These are phyloP conservation scores for Phlyctochytrium planicorne DNA, from an alignment of 192 early-diverging fungal species.

Conservation along the genomic window DNA sequence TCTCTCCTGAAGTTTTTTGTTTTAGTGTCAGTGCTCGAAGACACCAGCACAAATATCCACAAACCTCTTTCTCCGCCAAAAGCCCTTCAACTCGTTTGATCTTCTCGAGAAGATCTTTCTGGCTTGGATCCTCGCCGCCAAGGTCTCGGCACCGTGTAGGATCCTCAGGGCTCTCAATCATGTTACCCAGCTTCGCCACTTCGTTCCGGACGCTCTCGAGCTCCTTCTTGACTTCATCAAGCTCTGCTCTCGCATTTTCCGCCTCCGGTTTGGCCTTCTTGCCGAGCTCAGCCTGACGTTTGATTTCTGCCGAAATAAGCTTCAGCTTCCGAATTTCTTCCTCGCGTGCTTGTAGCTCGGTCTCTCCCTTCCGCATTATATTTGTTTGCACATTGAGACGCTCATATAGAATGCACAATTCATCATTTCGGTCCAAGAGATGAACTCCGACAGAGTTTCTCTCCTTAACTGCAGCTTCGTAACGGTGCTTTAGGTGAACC, in stretches of 20 bases:
- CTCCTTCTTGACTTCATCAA: constrained; percentile 27
- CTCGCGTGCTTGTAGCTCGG: constrained; percentile 30
- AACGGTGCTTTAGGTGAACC: constrained; percentile 42
- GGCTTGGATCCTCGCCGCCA: constrained; percentile 49
- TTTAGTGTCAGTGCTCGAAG: constrained; percentile 7
- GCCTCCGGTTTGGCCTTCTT: constrained; percentile 35
- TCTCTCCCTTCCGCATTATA: constrained; percentile 42
- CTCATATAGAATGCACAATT: constrained; percentile 61
- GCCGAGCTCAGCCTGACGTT: constrained; percentile 39
- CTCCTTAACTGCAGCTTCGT: constrained; percentile 50
- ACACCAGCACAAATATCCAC: background rate
- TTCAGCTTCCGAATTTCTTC: constrained; percentile 48
- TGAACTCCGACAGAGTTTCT: constrained; percentile 53
- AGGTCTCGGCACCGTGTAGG: constrained; percentile 47
- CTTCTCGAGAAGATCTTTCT: constrained; percentile 46
- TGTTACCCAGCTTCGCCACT: constrained; percentile 29
- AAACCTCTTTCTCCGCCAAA: constrained; percentile 59
- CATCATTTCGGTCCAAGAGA: constrained; percentile 61
- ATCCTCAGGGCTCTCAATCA: constrained; percentile 54
- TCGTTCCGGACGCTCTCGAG: constrained; percentile 18
- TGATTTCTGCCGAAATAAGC: constrained; percentile 38
- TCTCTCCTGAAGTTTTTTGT: constrained; percentile 39
- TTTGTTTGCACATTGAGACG: constrained; percentile 48
- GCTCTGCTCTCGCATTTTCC: background rate
- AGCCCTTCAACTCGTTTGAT: constrained; percentile 50